Conservation (phyloP, 2,329 filamentous ascomycete species). For the Diplodia scrobiculata region DNA sequence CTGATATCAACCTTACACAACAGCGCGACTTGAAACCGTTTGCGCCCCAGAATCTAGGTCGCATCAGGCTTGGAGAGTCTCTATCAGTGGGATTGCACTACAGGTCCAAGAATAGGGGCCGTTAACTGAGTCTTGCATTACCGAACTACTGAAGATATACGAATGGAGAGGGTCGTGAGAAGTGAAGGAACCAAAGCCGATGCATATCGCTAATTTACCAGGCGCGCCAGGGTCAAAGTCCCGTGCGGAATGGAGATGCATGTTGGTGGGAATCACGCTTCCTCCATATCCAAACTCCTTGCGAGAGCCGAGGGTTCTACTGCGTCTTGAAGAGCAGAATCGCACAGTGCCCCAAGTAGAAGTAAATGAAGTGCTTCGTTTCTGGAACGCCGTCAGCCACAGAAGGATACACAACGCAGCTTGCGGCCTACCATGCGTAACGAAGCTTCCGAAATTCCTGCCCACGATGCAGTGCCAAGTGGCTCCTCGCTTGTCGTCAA, state of each 20-base stretch:
- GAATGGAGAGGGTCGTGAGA: constrained; percentile 7
- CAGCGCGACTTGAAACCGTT: background rate
- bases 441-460: constrained; percentile 97
- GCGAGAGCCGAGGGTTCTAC: constrained; percentile 49
- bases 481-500: constrained; percentile 93
- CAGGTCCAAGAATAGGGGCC: background rate
- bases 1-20: constrained; percentile 4
- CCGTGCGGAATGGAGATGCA: background rate
- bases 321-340: constrained; percentile 99
- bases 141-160: constrained; percentile 22
- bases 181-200: constrained; percentile 18
- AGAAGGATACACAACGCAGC: background rate
- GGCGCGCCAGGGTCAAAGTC: background rate
- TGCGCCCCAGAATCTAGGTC: background rate
- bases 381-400: constrained; percentile 59
- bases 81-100: background rate
- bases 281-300: constrained; percentile 20
- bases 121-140: constrained; percentile 20
- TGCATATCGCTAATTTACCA: constrained; percentile 10
- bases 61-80: background rate
- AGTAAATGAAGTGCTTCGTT: constrained; percentile 99
- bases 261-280: background rate
- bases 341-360: constrained; percentile 97
- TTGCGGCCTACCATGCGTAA: constrained; percentile 78
- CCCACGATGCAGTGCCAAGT: constrained; percentile 99